Evolutionary conservation across 2,329 filamentous ascomycete species (phyloP).

Genomic region (Xylariaceae sp.): DNA sequence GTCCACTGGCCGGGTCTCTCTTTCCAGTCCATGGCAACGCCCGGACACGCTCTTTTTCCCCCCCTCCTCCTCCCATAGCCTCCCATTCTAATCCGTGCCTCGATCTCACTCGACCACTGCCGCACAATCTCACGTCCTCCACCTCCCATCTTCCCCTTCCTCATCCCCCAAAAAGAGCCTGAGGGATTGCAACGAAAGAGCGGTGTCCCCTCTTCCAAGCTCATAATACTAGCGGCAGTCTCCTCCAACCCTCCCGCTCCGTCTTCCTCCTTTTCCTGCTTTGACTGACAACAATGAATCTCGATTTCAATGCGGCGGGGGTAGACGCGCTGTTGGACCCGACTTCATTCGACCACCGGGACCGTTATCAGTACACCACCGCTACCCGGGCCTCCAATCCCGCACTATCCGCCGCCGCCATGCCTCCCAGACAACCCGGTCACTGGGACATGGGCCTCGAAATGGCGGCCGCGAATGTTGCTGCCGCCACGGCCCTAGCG

Average conservation of each 20-base stretch:
- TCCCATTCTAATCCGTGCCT: conserved; percentile 25
- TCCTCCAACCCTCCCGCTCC: conserved; percentile 36
- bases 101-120: conserved; percentile 32
- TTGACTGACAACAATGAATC: conserved; percentile 45
- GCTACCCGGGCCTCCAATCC: conserved; percentile 37
- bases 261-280: conserved; percentile 31
- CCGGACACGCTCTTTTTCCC: conserved; percentile 21
- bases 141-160: conserved; percentile 23
- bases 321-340: conserved; percentile 58
- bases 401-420: conserved; percentile 35
- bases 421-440: conserved; percentile 38
- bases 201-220: conserved; percentile 40
- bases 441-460: conserved; percentile 51
- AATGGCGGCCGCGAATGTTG: conserved; percentile 37
- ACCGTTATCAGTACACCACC: conserved; percentile 50
- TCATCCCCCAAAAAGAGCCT: conserved; percentile 23
- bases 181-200: conserved; percentile 37
- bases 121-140: conserved; percentile 32
- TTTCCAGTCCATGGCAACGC: conserved; percentile 21
- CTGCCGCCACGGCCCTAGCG: conserved; percentile 30
- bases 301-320: conserved; percentile 54
- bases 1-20: conserved; percentile 23
- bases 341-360: conserved; percentile 52
- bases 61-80: conserved; percentile 27
- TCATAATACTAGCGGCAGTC: conserved; percentile 44